These are phyloP conservation scores for Fusarium sarcochroum DNA, from an alignment of 2,329 filamentous ascomycete genomes.

Conservation along the genomic window DNA sequence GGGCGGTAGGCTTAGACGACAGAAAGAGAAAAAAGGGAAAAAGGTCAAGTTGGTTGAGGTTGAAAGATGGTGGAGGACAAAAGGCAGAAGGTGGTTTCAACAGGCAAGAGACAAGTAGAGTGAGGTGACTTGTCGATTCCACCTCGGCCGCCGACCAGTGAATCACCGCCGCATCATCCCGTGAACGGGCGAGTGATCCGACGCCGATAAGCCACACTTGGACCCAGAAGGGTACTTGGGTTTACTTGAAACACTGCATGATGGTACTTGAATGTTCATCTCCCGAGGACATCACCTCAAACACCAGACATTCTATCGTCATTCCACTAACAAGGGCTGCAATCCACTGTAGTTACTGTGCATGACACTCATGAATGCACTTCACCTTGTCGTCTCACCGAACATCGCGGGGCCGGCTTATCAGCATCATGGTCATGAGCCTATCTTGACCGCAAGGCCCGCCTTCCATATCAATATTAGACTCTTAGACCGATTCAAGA, in stretches of 20 bases:
- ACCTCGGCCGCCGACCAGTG: slow-evolving; percentile 45
- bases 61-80: slow-evolving; percentile 34
- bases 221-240: slow-evolving; percentile 28
- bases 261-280: slow-evolving; percentile 23
- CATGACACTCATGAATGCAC: background rate
- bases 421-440: slow-evolving; percentile 41
- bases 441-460: slow-evolving; percentile 34
- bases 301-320: slow-evolving; percentile 5
- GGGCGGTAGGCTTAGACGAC: slow-evolving; percentile 9
- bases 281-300: slow-evolving; percentile 4
- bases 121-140: slow-evolving; percentile 46
- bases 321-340: slow-evolving; percentile 12
- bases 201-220: slow-evolving; percentile 48
- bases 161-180: slow-evolving; percentile 53
- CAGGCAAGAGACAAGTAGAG: slow-evolving; percentile 39
- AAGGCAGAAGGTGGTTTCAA: slow-evolving; percentile 38
- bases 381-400: slow-evolving; percentile 24
- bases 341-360: background rate
- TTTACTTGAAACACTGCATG: slow-evolving; percentile 25
- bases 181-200: slow-evolving; percentile 46
- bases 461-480: slow-evolving; percentile 10
- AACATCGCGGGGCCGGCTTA: slow-evolving; percentile 41
- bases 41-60: slow-evolving; percentile 26
- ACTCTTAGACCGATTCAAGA: slow-evolving; percentile 13
- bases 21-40: slow-evolving; percentile 18